Base-by-base conservation (phyloP, 306 rosid species). In the Mimosa pudica region DNA sequence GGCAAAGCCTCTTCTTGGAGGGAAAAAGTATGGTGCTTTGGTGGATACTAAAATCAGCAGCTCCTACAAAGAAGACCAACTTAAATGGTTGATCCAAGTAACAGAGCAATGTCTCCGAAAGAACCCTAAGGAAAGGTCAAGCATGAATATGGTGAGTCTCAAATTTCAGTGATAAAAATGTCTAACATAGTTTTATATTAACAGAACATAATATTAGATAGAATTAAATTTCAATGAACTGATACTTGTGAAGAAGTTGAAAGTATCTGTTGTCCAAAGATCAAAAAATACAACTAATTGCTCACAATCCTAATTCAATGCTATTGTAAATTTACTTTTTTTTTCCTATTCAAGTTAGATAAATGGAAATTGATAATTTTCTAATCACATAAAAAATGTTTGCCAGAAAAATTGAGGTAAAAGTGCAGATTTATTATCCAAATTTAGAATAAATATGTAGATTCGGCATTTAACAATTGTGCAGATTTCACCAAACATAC, bases 71-170 rank as follows among this genome's bases (percentile, higher is more conserved):
- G 73, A 65, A 51, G 51, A 12, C 42, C 80, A 77, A 49, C 80
- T 77, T 66, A 36, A 6, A 8, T 36, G 66, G 74, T 36, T 77
- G 64, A 2, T 66, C 65, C 65, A 66, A 49, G 74, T 66, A 20
- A 51, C 41, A n/a, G 80, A 66, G 52, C 12, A 66, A 35, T 77
- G 80, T 66, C 80, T 77, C 66, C 66, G 30, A 49, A 77, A 66
- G 74, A 77, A 77, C 67, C 80, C 74, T 36, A 77, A 66, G 73
- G 41, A 77, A 18, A 77, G 66, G 38, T 66, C 11, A 11, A 36
- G 36, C 65, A 66, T 77, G 80, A 68, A 77, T 52, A 13, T 65
- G 80, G 67, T 77, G 30, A 51, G 70, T 60, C 57, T 20, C 13
- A 24, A 44, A 38, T 24, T 24, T 24, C 30, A 24, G 30, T 58